Evolutionary conservation across 306 rosid genomes (phyloP).

Genomic region (Quercus dentata): DNA sequence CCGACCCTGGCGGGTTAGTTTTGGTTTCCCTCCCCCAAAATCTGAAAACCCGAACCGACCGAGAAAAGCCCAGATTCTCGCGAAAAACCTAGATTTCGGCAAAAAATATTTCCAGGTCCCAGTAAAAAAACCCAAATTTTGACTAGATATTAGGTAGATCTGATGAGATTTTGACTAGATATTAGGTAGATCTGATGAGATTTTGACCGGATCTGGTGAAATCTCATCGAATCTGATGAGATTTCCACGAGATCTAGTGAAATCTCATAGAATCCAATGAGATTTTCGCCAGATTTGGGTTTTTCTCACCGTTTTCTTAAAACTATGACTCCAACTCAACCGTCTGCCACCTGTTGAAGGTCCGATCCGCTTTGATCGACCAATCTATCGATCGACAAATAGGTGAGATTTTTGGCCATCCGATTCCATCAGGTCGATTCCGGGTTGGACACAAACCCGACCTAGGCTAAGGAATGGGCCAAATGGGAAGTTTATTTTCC

Average conservation of each 20-base stretch:
- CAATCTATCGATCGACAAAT: accelerated
- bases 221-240: too few relatives aligned
- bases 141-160: too few relatives aligned
- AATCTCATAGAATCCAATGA: too few relatives aligned
- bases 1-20: accelerated
- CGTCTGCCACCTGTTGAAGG: accelerated
- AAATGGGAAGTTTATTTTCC: too few relatives aligned
- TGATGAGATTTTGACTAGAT: accelerated
- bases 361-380: accelerated
- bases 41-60: accelerated
- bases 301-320: too few relatives aligned
- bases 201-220: accelerated
- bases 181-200: too few relatives aligned
- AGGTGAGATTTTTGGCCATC: too few relatives aligned
- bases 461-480: too few relatives aligned
- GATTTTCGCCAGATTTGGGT: accelerated
- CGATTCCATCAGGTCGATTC: too few relatives aligned
- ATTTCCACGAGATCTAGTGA: accelerated
- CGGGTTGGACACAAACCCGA: accelerated
- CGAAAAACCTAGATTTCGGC: accelerated
- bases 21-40: too few relatives aligned
- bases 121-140: accelerated
- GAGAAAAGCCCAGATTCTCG: too few relatives aligned
- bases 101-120: accelerated
- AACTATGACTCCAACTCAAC: too few relatives aligned